A percentile compares a stretch with the other conserved stretches of the same genome.
Conservation (phyloP, 2,329 filamentous ascomycete genomes). For the Pseudopyrenochaeta lycopersici region DNA sequence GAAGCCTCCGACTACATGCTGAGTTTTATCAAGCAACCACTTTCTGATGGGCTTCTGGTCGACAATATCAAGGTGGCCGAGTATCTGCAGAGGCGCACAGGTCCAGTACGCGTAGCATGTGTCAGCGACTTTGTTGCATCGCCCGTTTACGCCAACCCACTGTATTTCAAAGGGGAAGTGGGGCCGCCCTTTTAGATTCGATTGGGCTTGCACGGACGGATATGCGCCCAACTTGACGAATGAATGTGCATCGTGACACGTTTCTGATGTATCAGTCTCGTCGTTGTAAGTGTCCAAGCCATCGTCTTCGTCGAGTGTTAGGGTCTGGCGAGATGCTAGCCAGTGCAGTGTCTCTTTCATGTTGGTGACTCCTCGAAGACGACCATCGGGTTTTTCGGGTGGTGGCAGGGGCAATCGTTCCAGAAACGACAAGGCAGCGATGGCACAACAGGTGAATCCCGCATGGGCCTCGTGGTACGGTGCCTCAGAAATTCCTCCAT, state of each 20-base stretch:
- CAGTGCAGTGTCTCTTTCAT: slow-evolving; percentile 54
- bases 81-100: slow-evolving; percentile 63
- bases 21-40: slow-evolving; percentile 85
- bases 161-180: slow-evolving; percentile 65
- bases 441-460: slow-evolving; percentile 89
- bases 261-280: slow-evolving; percentile 50
- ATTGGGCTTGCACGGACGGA: slow-evolving; percentile 35
- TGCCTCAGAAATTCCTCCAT: slow-evolving; percentile 83
- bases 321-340: slow-evolving; percentile 59
- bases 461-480: slow-evolving; percentile 85
- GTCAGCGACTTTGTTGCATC: slow-evolving; percentile 89
- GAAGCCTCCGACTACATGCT: slow-evolving; percentile 75
- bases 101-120: slow-evolving; percentile 98
- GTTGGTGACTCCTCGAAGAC: slow-evolving; percentile 47
- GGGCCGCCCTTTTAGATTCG: slow-evolving; percentile 60
- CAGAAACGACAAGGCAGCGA: slow-evolving; percentile 80
- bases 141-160: slow-evolving; percentile 84
- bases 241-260: slow-evolving; percentile 51
- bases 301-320: slow-evolving; percentile 54
- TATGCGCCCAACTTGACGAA: slow-evolving; percentile 46
- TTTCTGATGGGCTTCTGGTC: slow-evolving; percentile 69
- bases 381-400: slow-evolving; percentile 33
- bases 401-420: slow-evolving; percentile 61
- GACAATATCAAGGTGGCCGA: slow-evolving; percentile 63
- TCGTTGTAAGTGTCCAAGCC: slow-evolving; percentile 48